These are phyloP conservation scores for Macrolepiota dolichaula DNA, from an alignment of 768 basidiomycete genomes.

Conservation along the genomic window DNA sequence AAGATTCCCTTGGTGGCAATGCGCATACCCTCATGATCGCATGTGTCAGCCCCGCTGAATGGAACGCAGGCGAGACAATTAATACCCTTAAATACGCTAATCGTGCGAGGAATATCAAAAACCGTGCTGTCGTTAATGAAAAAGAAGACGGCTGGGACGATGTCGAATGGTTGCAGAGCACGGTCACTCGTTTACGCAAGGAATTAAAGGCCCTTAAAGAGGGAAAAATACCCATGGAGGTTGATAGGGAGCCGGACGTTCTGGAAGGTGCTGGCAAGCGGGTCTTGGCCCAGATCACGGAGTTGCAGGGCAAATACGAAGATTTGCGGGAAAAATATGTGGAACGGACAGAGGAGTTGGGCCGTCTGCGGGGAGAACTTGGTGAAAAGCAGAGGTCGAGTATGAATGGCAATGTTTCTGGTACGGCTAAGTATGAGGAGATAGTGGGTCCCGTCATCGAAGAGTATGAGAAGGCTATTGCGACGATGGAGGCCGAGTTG, in stretches of 20 bases:
- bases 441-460: slow-evolving; percentile 97
- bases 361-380: slow-evolving; percentile 72
- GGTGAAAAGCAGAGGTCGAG: slow-evolving; percentile 69
- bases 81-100: slow-evolving; percentile 97
- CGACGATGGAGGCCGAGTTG: slow-evolving; percentile 90
- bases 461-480: slow-evolving; percentile 97
- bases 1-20: slow-evolving; percentile 97
- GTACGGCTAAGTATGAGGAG: slow-evolving; percentile 81
- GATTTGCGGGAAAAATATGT: slow-evolving; percentile 81
- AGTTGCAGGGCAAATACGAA: slow-evolving; percentile 84
- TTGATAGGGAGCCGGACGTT: slow-evolving; percentile 31
- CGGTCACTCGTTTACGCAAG: slow-evolving; percentile 79
- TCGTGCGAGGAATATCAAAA: slow-evolving; percentile 96
- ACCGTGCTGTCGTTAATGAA: slow-evolving; percentile 87
- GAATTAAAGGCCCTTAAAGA: slow-evolving; percentile 83
- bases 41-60: slow-evolving; percentile 94
- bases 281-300: slow-evolving; percentile 75
- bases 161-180: slow-evolving; percentile 91
- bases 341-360: slow-evolving; percentile 86
- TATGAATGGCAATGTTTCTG: slow-evolving; percentile 57
- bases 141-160: slow-evolving; percentile 99
- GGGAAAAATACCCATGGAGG: slow-evolving; percentile 37
- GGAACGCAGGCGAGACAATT: slow-evolving; percentile 91
- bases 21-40: slow-evolving; percentile 99
- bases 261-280: slow-evolving; percentile 69